Conservation (phyloP, 148 eudicot genomes). For the Tetragonia tetragonoides region DNA sequence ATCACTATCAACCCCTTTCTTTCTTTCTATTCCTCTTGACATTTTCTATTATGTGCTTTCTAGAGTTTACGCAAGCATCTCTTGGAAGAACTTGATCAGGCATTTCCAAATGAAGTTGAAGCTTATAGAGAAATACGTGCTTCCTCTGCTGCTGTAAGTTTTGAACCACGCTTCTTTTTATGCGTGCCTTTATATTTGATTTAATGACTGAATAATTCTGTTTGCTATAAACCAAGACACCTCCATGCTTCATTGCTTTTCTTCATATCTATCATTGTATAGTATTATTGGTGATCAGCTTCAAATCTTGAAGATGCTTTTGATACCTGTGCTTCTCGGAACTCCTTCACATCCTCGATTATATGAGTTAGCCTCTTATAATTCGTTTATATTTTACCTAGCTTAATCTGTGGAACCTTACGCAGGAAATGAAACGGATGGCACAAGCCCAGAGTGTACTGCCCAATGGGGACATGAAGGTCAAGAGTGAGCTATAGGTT, state of each 20-base stretch:
- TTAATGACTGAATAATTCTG: not conserved
- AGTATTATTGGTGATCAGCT: not conserved
- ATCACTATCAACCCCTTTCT: not conserved
- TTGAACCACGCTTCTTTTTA: not conserved
- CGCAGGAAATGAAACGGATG: conserved; percentile 62
- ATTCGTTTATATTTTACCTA: not conserved
- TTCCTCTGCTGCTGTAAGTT: conserved; percentile 81
- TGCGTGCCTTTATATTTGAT: not conserved
- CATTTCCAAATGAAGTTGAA: conserved; percentile 77
- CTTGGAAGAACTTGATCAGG: conserved; percentile 77
- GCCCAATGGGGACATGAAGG: conserved; percentile 69
- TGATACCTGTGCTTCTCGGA: too few species aligned
- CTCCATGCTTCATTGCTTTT: too few species aligned
- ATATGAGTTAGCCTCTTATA: not conserved
- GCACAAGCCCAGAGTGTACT: conserved; percentile 57
- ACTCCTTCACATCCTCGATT: too few species aligned
- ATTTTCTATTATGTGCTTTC: not conserved
- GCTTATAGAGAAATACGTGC: conserved; percentile 74
- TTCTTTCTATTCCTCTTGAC: too few species aligned
- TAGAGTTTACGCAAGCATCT: conserved; percentile 69
- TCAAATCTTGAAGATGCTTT: too few species aligned
- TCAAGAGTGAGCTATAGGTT: conserved; percentile 51
- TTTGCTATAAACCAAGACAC: too few species aligned
- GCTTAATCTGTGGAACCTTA: conserved; percentile 1
- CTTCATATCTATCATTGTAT: too few species aligned